Evolutionary conservation across 2,329 filamentous ascomycete species (phyloP), one percentile per base, ranked within the genome.

Genomic region (Ustilaginoidea virens): DNA sequence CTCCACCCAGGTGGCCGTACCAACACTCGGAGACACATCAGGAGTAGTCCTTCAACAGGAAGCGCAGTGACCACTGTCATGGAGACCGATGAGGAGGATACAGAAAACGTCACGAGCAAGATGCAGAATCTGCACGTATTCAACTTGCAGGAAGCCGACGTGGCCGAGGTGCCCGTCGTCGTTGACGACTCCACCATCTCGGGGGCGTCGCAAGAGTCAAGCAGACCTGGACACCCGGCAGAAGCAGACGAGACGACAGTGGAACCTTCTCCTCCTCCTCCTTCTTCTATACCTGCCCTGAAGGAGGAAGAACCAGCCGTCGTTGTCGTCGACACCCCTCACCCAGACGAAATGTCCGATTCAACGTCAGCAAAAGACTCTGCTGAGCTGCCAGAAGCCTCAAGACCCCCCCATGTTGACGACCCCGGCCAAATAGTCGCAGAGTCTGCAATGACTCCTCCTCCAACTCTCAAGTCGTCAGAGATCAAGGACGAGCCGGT

Each of bases 61-160:
- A 82, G 76, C 30, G 69, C 76, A 4, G 79, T 93, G 13, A 74
- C 75, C 1, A 90, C 82, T 0, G 83, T 92, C 10, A 66, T 82
- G 20, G 83, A 92, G 48, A 74, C 82, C 28, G 75, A 80, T 31
- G 83, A 92, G 43, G 85, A 92, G 35, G 72, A 79, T 12, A 42
- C 55, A 12, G 52, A 56, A 3, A 56, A 61, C 15, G 49, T 66
- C 14, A 52, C 59, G 13, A 53, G 54, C 31, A 63, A 52, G 39
- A 40, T 72, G 27, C 57, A 48, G 33, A 47, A 48, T 17, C 53
- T 71, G 47, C 57, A 57, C 18, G 55, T 72, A 23, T 54, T 61
- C 1, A 49, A 50, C 7, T 48, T 82, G 3, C 51, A 55, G 18
- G 55, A 53, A 31, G 38, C 50, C 9, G 56, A 59, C 31, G 39